These are phyloP conservation scores for Phaeophleospora eucalypticola DNA, from an alignment of 2,329 filamentous ascomycete genomes.

Conservation along the genomic window DNA sequence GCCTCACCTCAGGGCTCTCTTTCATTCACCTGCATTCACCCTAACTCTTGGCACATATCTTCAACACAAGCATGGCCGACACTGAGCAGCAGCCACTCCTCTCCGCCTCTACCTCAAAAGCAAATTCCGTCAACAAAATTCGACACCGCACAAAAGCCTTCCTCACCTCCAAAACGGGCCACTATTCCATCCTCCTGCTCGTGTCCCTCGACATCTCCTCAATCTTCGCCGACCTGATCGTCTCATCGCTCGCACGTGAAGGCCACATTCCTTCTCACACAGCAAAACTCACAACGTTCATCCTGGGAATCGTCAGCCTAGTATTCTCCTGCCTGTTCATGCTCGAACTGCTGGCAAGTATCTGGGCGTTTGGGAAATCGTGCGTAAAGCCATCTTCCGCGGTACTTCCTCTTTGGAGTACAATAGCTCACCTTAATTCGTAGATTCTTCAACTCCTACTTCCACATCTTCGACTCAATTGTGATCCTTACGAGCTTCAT, in stretches of 20 bases:
- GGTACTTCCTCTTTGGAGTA: background rate
- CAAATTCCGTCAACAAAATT: conserved; percentile 3
- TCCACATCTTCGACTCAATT: conserved; percentile 61
- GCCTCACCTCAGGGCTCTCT: too few species aligned
- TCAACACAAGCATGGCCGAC: too few species aligned
- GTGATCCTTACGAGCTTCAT: conserved; percentile 61
- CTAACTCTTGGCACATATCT: too few species aligned
- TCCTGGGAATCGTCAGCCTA: conserved; percentile 51
- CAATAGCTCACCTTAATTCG: background rate
- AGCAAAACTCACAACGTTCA: conserved; percentile 35
- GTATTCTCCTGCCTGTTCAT: conserved; percentile 63
- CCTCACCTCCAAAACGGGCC: conserved; percentile 46
- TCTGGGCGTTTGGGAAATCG: conserved; percentile 62
- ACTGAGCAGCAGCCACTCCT: too few species aligned
- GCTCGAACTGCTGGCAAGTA: conserved; percentile 54
- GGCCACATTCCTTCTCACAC: conserved; percentile 24
- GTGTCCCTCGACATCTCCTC: conserved; percentile 49
- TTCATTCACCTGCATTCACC: too few species aligned
- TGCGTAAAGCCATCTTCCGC: conserved; percentile 41
- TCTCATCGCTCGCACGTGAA: conserved; percentile 49
- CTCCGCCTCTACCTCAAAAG: too few species aligned
- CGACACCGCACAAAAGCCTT: conserved; percentile 32
- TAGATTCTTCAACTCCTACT: conserved; percentile 40
- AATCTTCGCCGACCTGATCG: conserved; percentile 52
- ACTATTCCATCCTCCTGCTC: conserved; percentile 48